These are phyloP conservation scores for Stemphylium beticola DNA, from an alignment of 2,329 filamentous ascomycete genomes.

Conservation along the genomic window DNA sequence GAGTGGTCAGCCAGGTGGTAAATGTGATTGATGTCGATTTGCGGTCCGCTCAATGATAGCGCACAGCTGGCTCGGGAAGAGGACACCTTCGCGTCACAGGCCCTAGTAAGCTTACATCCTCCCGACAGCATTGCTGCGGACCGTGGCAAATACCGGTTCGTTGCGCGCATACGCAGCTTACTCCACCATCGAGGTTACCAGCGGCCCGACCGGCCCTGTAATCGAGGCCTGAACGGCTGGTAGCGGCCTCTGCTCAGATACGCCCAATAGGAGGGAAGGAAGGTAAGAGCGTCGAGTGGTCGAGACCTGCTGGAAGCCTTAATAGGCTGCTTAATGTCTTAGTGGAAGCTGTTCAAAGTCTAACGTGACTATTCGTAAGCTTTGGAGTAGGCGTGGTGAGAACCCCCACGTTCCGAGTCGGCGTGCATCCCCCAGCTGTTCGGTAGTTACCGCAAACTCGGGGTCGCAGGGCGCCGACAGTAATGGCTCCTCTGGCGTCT, in stretches of 20 bases:
- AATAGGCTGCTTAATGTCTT: constrained; percentile 5
- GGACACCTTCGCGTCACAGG: constrained; percentile 7
- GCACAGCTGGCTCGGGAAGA: constrained; percentile 6
- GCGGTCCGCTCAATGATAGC: constrained; percentile 1
- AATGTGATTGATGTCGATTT: constrained; percentile 1
- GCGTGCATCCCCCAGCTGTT: background rate
- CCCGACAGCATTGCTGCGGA: constrained; percentile 10
- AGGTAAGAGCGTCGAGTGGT: background rate
- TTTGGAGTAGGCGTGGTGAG: background rate
- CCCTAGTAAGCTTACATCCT: constrained; percentile 19
- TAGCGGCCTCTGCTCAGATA: background rate
- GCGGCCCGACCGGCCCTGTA: constrained; percentile 9
- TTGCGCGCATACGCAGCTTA: constrained; percentile 4
- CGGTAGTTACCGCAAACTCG: background rate
- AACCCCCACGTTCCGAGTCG: constrained; percentile 8
- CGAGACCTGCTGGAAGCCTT: background rate
- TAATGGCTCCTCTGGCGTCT: constrained; percentile 1
- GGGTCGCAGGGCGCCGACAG: constrained; percentile 1
- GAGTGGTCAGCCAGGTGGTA: constrained; percentile 1
- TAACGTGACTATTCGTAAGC: constrained; percentile 1
- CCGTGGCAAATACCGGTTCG: constrained; percentile 7
- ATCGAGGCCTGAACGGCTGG: constrained; percentile 2
- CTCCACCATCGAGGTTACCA: background rate
- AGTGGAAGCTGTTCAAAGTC: background rate
- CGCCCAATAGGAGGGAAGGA: background rate